Percentiles rank a stretch among this genome's conserved stretches.
phyloP scores from a whole-genome alignment of 176 grass and related monocot genomes.

The Paspalum vaginatum region DNA sequence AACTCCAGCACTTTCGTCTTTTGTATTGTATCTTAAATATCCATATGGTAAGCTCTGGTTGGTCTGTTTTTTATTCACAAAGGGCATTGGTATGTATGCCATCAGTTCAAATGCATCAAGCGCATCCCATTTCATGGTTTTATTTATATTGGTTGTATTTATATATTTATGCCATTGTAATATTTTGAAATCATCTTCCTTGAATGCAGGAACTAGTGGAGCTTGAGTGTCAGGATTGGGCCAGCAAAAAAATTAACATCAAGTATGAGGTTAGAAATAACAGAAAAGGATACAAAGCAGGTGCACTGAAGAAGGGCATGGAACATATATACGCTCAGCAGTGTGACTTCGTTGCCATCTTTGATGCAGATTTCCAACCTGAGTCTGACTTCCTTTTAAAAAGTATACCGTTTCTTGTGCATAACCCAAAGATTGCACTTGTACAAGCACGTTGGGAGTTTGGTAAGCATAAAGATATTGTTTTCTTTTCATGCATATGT shows the following conservation, averaged over 20 bases:
- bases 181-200: constrained; percentile 19
- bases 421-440: constrained; percentile 79
- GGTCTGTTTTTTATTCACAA: constrained; percentile 24
- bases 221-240: constrained; percentile 84
- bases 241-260: constrained; percentile 73
- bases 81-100: background rate
- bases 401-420: constrained; percentile 82
- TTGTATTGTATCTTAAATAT: background rate
- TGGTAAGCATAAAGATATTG: constrained; percentile 45
- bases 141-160: no score
- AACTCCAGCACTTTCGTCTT: background rate
- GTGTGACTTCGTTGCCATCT: constrained; percentile 89
- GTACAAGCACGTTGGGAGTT: constrained; percentile 95
- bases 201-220: constrained; percentile 75
- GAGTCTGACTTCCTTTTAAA: constrained; percentile 85
- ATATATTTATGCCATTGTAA: background rate
- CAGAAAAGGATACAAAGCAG: constrained; percentile 93
- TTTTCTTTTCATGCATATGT: background rate
- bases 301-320: constrained; percentile 90
- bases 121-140: constrained; percentile 4
- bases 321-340: constrained; percentile 67
- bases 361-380: constrained; percentile 94
- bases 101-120: constrained; percentile 14
- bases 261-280: constrained; percentile 87
- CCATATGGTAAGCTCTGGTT: constrained; percentile 9